Percentiles rank a stretch among this genome's conserved stretches.
Evolutionary conservation across 2,329 filamentous ascomycete species (phyloP).

Genomic region (Clathrospora elynae): DNA sequence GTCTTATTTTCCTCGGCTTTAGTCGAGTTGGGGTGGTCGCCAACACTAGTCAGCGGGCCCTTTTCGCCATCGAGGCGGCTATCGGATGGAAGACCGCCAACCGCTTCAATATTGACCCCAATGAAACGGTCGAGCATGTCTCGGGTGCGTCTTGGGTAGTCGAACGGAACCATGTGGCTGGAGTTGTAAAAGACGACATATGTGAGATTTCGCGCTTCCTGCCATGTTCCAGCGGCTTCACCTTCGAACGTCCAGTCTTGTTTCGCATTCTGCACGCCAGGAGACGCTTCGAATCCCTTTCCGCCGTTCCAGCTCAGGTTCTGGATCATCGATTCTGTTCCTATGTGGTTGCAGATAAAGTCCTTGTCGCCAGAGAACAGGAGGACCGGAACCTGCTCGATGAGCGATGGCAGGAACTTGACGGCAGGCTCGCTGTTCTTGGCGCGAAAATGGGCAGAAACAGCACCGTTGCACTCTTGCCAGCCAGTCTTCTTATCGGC

Average conservation of each 20-base stretch:
- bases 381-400: conserved; percentile 77
- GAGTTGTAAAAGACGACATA: conserved; percentile 96
- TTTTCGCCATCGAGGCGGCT: conserved; percentile 86
- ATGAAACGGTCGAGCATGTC: conserved; percentile 99
- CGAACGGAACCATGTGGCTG: conserved; percentile 98
- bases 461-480: conserved; percentile 84
- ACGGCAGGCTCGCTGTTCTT: conserved; percentile 74
- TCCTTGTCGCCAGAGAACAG: conserved; percentile 95
- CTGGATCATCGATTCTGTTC: conserved; percentile 87
- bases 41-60: conserved; percentile 75
- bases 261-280: conserved; percentile 88
- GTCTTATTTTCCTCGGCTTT: conserved; percentile 69
- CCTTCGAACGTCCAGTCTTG: conserved; percentile 94
- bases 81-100: conserved; percentile 79
- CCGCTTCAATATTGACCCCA: conserved; percentile 85
- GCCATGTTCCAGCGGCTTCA: conserved; percentile 86
- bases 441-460: conserved; percentile 72
- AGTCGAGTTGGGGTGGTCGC: conserved; percentile 72
- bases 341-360: conserved; percentile 95
- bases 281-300: conserved; percentile 85
- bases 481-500: conserved; percentile 82
- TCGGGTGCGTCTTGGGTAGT: conserved; percentile 80
- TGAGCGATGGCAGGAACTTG: conserved; percentile 74
- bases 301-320: conserved; percentile 91
- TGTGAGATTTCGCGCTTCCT: conserved; percentile 91